Conservation (phyloP, 176 grass and related monocot species). For the maize (Zea mays) region DNA sequence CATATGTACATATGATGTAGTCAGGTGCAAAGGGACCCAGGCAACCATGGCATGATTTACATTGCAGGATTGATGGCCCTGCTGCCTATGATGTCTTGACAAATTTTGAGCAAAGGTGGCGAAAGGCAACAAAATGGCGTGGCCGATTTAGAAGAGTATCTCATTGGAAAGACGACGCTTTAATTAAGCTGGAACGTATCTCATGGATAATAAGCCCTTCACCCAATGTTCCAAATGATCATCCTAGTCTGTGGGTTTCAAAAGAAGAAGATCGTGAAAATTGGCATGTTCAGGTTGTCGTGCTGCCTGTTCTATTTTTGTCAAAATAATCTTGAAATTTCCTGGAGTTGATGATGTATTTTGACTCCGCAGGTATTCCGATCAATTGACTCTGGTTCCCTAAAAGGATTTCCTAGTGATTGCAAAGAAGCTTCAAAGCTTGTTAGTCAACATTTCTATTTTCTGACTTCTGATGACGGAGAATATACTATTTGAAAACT, state of each 20-base stretch:
- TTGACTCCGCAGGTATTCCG: constrained; percentile 65
- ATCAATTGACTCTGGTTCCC: constrained; percentile 94
- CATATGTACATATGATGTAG: constrained; percentile 47
- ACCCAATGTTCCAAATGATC: constrained; percentile 49
- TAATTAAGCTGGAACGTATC: constrained; percentile 90
- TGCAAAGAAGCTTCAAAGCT: constrained; percentile 54
- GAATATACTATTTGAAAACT: constrained; percentile 32
- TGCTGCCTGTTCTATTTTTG: constrained; percentile 26
- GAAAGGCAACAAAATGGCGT: constrained; percentile 85
- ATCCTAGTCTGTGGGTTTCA: constrained; percentile 67
- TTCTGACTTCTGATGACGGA: constrained; percentile 4
- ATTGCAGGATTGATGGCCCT: constrained; percentile 92
- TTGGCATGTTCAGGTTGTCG: constrained; percentile 88
- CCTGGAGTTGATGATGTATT: constrained; percentile 28
- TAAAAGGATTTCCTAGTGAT: constrained; percentile 86
- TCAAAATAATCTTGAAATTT: constrained; percentile 18
- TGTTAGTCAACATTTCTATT: constrained; percentile 51
- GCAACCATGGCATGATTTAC: constrained; percentile 98
- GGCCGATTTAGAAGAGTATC: constrained; percentile 52
- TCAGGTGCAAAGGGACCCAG: constrained; percentile 70
- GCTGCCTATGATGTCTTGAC: constrained; percentile 84
- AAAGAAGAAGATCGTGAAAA: constrained; percentile 72
- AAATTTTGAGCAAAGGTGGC: constrained; percentile 97
- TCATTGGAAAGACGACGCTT: constrained; percentile 80
- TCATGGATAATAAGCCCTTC: constrained; percentile 98